Evolutionary conservation across 148 eudicot genomes (phyloP).

Genomic region (Vaccinium darrowii): DNA sequence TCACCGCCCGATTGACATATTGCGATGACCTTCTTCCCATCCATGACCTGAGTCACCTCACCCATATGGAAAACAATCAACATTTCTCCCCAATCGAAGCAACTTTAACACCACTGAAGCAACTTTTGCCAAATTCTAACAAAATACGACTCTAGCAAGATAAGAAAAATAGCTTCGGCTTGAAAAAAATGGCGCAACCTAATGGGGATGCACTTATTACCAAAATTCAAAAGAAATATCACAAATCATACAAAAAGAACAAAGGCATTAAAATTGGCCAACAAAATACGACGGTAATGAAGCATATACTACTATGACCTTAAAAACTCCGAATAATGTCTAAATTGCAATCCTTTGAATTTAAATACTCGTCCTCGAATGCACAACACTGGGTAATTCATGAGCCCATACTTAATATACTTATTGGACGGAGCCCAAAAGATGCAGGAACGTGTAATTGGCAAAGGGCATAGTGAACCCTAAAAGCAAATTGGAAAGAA

Average conservation of each 20-base stretch:
- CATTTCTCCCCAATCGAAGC: neutral
- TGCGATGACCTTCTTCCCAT: constrained; percentile 71
- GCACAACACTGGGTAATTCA: neutral
- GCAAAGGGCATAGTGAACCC: neutral
- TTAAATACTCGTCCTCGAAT: neutral
- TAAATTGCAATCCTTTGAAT: neutral
- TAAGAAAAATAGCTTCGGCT: neutral
- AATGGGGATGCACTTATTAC: neutral
- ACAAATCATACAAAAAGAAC: neutral
- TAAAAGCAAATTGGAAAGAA: neutral
- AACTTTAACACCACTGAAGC: neutral
- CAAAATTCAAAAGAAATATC: neutral
- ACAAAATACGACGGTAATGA: neutral
- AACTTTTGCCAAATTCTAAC: neutral
- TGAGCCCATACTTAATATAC: no score
- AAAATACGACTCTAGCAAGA: neutral
- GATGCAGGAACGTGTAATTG: neutral
- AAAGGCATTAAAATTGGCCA: neutral
- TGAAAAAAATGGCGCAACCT: neutral
- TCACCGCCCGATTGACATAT: constrained; percentile 87
- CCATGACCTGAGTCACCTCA: constrained; percentile 44
- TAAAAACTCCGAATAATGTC: neutral
- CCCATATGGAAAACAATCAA: neutral
- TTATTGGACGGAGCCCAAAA: neutral
- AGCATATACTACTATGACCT: neutral